These are phyloP conservation scores for Pontederia crassipes DNA, from an alignment of 176 grass and related monocot genomes.

Conservation along the genomic window DNA sequence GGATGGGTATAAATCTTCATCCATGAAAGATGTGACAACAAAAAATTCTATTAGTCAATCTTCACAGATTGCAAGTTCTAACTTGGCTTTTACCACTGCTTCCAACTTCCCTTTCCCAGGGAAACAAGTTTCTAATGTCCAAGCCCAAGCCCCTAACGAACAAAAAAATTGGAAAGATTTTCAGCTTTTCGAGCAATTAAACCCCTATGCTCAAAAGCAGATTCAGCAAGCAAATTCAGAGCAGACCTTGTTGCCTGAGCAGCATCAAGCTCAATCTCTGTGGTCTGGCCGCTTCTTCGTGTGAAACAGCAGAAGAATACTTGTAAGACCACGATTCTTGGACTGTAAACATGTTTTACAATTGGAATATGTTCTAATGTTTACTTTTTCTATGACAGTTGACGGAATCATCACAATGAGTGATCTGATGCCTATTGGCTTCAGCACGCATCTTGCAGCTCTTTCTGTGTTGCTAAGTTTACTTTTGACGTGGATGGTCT, in stretches of 20 bases:
- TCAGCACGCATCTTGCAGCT: constrained; percentile 37
- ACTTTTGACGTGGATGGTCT: constrained; percentile 50
- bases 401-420: constrained; percentile 31
- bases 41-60: constrained; percentile 24
- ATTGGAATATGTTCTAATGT: constrained; percentile 16
- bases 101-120: constrained; percentile 51
- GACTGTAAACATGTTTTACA: neutral
- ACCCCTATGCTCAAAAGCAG: constrained; percentile 39
- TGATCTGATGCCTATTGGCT: constrained; percentile 52
- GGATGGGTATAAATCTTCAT: constrained; percentile 37
- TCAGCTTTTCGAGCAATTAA: constrained; percentile 62
- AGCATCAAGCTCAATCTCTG: constrained; percentile 39
- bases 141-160: constrained; percentile 19
- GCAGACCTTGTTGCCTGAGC: constrained; percentile 37
- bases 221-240: constrained; percentile 37
- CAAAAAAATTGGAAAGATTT: constrained; percentile 64
- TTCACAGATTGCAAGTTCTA: constrained; percentile 24
- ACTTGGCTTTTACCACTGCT: constrained; percentile 21
- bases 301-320: constrained; percentile 55
- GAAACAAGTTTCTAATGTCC: constrained; percentile 34
- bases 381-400: constrained; percentile 27
- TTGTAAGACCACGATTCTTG: constrained; percentile 31
- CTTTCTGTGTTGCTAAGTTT: constrained; percentile 51
- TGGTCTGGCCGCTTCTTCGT: constrained; percentile 59
- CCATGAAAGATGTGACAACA: constrained; percentile 9